Base-by-base conservation (phyloP, 768 basidiomycete species). In the Boletus eberwhitei region DNA sequence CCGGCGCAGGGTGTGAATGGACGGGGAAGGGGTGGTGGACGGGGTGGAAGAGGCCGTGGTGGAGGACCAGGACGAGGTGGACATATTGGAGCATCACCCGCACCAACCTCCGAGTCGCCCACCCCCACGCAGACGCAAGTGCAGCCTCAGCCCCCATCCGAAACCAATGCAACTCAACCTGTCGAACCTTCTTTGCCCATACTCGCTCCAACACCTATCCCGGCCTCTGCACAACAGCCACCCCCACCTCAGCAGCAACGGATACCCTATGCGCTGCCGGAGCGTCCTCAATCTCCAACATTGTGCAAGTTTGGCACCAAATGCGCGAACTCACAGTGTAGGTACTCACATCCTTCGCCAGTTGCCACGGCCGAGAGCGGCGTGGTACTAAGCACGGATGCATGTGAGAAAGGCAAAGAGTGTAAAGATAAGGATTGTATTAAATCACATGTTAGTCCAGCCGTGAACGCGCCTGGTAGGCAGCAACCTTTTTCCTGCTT, bases 381-480 rank as follows among this genome's bases (percentile, higher is more conserved):
- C 9, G 81, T 99, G 58, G 97, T 98, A 2, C 77, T 99, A 52
- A 96, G 90, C 63, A 93, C 90, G 53, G 96, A 98, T 53, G 78
- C 92, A 19, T 99, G 97, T 71, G 90, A 94, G 63, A 84, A 87
- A 46, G 91, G 91, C 17, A 88, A 86, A 67, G 77, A 87, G 43
- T 99, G 97, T 72, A 86, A 89, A 65, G 93, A 99, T 71, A 86
- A 90, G 67, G 96, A 98, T 71, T 98, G 94, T 70, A 83, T 88
- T 53, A 93, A 92, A 68, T 85, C 85, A 22, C 94, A 98, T 69
- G 87, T 93, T 55, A 94, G 92, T 64, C 92, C 93, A 12, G 91
- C 94, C 16, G 85, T 84, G 37, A 75, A 85, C 16, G 80, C 85
- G 58, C 78, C 79, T 73, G 82, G 84, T 86, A 73, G 39, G 58